These are phyloP conservation scores for Aspergillus ochraceus DNA, from an alignment of 2,329 filamentous ascomycete genomes.

Conservation along the genomic window DNA sequence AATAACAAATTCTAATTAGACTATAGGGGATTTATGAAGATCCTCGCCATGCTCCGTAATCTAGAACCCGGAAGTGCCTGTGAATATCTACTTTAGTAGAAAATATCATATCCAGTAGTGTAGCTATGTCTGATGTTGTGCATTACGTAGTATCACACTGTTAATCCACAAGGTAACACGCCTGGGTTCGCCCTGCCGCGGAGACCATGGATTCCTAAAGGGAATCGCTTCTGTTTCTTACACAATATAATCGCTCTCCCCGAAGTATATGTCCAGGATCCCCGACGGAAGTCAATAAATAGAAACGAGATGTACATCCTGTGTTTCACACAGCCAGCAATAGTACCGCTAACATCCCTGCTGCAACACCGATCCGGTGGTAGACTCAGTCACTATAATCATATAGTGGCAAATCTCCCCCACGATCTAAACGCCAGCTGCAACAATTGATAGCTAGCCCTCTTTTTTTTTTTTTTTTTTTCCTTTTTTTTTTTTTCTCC, in stretches of 20 bases:
- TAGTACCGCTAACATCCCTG: conserved; percentile 12
- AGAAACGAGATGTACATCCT: conserved; percentile 8
- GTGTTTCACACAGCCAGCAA: conserved; percentile 16
- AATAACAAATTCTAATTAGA: not conserved
- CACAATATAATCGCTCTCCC: conserved; percentile 12
- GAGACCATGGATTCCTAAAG: conserved; percentile 1
- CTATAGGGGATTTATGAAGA: not conserved
- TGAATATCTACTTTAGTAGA: no score
- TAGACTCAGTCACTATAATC: conserved; percentile 13
- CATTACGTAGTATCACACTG: not conserved
- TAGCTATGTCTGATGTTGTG: not conserved
- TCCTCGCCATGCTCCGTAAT: not conserved
- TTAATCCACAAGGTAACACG: not conserved
- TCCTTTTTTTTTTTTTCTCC: conserved; percentile 4
- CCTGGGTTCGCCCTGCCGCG: conserved; percentile 9
- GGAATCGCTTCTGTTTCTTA: conserved; percentile 8
- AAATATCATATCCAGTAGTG: no score
- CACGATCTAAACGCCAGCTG: conserved; percentile 27
- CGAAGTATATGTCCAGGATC: not conserved
- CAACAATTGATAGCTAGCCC: conserved; percentile 7
- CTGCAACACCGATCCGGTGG: conserved; percentile 20
- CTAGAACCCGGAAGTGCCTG: not conserved
- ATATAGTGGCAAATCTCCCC: conserved; percentile 25
- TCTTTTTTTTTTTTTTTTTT: conserved; percentile 12
- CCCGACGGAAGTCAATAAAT: not conserved